Percentiles rank a stretch among this genome's conserved stretches.
Evolutionary conservation across 2,329 filamentous ascomycete genomes (phyloP).

Genomic region (Pyrenochaeta sp.): DNA sequence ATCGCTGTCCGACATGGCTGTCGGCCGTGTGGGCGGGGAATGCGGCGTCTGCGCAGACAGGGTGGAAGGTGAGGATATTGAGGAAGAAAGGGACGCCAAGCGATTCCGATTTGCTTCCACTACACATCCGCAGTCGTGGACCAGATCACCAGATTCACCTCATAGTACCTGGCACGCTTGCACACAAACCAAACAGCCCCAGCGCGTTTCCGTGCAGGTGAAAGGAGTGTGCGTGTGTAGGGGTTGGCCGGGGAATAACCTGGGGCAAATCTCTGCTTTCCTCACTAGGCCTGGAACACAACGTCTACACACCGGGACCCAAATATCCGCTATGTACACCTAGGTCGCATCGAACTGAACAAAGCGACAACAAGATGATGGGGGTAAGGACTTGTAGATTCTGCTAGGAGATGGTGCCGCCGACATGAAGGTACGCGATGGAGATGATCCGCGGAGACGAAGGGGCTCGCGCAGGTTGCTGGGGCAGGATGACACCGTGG

Average conservation of each 20-base stretch:
- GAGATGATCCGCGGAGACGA: constrained; percentile 16
- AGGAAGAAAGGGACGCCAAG: constrained; percentile 26
- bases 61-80: constrained; percentile 14
- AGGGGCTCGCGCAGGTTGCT: constrained; percentile 1
- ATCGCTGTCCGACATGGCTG: constrained; percentile 48
- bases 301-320: constrained; percentile 5
- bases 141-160: constrained; percentile 34
- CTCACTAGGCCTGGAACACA: constrained; percentile 2
- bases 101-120: constrained; percentile 25
- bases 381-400: background rate
- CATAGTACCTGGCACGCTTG: constrained; percentile 24
- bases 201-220: background rate
- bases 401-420: constrained; percentile 14
- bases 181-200: constrained; percentile 11
- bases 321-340: constrained; percentile 22
- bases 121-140: constrained; percentile 34
- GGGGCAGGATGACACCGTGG: background rate
- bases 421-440: constrained; percentile 26
- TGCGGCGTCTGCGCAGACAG: constrained; percentile 13
- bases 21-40: constrained; percentile 20
- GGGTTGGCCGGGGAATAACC: constrained; percentile 4
- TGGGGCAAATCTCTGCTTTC: constrained; percentile 20
- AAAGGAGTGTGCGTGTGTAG: constrained; percentile 5
- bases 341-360: constrained; percentile 15
- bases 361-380: constrained; percentile 10